Percentiles rank a stretch among this genome's conserved stretches.
Conservation (phyloP, 148 eudicot genomes). For the Spergularia marina region DNA sequence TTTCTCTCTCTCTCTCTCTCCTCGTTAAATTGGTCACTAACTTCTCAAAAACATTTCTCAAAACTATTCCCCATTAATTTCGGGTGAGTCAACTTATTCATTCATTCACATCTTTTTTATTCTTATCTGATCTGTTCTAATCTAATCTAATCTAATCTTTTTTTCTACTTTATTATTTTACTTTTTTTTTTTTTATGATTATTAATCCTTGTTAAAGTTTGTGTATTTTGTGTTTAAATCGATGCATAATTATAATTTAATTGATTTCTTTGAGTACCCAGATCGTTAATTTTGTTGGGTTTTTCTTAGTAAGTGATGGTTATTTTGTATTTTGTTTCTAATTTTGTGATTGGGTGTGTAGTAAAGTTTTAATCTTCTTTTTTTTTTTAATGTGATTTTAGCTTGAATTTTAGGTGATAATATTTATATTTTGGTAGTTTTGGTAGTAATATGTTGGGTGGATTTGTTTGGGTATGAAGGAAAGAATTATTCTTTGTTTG, state of each 20-base stretch:
- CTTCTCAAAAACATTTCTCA: constrained; percentile 12
- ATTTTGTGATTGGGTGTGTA: neutral
- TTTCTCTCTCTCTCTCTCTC: constrained; percentile 4
- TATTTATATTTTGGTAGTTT: too few species aligned
- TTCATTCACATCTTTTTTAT: neutral
- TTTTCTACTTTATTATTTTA: neutral
- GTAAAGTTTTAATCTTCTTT: neutral
- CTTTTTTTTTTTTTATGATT: neutral
- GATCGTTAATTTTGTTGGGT: constrained; percentile 12
- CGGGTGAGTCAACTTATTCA: constrained; percentile 21
- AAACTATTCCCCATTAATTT: neutral
- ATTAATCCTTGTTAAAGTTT: neutral
- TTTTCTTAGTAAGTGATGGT: neutral
- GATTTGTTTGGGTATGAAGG: too few species aligned
- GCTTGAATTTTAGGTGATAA: too few species aligned
- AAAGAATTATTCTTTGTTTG: too few species aligned
- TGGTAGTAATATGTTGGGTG: too few species aligned
- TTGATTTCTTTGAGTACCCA: constrained; percentile 6
- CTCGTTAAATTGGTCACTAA: neutral
- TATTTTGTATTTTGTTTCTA: neutral
- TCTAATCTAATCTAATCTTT: constrained; percentile 10
- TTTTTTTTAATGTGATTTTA: neutral
- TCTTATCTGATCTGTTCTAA: constrained; percentile 4
- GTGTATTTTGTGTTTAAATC: neutral
- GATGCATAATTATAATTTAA: neutral